Percentiles rank a stretch among this genome's conserved stretches.
Conservation (phyloP, 2,329 filamentous ascomycete genomes). For the Colletotrichum orchidophilum region DNA sequence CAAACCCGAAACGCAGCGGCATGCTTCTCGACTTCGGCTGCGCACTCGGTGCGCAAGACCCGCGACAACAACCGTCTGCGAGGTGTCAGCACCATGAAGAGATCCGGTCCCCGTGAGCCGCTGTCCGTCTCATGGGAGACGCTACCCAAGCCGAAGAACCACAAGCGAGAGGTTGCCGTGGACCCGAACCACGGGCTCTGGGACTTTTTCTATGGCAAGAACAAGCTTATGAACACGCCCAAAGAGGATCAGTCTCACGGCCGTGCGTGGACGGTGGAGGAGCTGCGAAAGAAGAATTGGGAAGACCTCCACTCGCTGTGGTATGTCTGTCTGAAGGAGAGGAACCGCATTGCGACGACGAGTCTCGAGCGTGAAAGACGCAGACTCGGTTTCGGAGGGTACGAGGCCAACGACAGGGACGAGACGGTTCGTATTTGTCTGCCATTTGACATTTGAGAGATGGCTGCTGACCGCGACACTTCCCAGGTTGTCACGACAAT, state of each 20-base stretch:
- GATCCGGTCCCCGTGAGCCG: conserved; percentile 78
- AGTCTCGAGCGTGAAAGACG: conserved; percentile 73
- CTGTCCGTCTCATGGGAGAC: conserved; percentile 77
- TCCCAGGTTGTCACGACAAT: conserved; percentile 79
- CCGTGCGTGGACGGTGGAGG: conserved; percentile 83
- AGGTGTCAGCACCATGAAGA: conserved; percentile 82
- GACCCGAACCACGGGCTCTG: conserved; percentile 88
- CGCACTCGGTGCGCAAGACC: conserved; percentile 58
- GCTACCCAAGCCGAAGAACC: conserved; percentile 77
- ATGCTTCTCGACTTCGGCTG: conserved; percentile 65
- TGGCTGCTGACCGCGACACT: conserved; percentile 9
- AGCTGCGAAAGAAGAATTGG: conserved; percentile 90
- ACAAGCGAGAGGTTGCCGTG: conserved; percentile 65
- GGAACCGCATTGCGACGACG: conserved; percentile 88
- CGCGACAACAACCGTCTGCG: conserved; percentile 83
- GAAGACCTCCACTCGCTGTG: conserved; percentile 91
- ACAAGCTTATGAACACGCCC: conserved; percentile 75
- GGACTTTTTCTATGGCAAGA: conserved; percentile 84
- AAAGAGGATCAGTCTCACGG: conserved; percentile 78
- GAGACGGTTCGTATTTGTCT: conserved; percentile 64
- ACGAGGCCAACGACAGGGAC: conserved; percentile 72
- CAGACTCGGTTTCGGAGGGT: conserved; percentile 77
- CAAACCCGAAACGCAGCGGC: conserved; percentile 33
- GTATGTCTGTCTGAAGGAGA: conserved; percentile 93
- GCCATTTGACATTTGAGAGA: too few relatives aligned